Evolutionary conservation across 2,329 filamentous ascomycete genomes (phyloP), one percentile per base, ranked within the genome.

Genomic region (Conoideocrella luteorostrata): DNA sequence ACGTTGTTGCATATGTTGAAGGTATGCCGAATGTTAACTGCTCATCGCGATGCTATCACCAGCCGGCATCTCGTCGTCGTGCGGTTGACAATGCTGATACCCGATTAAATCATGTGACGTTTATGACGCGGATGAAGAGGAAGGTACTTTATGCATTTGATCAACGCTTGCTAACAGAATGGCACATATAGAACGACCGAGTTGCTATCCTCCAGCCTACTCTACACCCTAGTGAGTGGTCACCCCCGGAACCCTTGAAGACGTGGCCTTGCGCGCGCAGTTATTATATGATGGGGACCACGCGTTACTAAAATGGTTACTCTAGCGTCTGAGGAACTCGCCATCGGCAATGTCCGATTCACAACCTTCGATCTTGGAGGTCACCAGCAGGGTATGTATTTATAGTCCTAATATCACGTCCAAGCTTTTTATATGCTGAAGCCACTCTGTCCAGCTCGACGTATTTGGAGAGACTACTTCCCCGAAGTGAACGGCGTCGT

Each of bases 401-500:
- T 10, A 17, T 12, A n/a, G n/a, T n/a, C n/a, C n/a, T n/a, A n/a
- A n/a, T n/a, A n/a, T n/a, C 41, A 12, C 39, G 38, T 17, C 10
- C 18, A 26, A 11, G 15, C 21, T 4, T 20, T 4, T 21, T 30
- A 21, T 4, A 12, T 21, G n/a, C 39, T 35, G 18, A 17, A 29
- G 15, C 72, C 21, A 10, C 22, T n/a, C 21, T 20, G n/a, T 17
- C 23, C 17, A 89, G 89, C 89, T 51, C 88, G 90, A 56, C 88
- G 90, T 59, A 82, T 95, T 57, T 95, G 90, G 89, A 91, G 90
- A 67, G 89, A 95, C 63, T 95, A 95, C 72, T 95, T 95, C 78
- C 89, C 89, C 57, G 90, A 95, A 73, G 89, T 95, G 52, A 89
- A 84, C 68, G 90, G 91, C 48, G 95, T 97, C 57, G 90, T 98